phyloP scores from a whole-genome alignment of 495 filamentous ascomycete genomes.

The Hypoxylon cercidicola region DNA sequence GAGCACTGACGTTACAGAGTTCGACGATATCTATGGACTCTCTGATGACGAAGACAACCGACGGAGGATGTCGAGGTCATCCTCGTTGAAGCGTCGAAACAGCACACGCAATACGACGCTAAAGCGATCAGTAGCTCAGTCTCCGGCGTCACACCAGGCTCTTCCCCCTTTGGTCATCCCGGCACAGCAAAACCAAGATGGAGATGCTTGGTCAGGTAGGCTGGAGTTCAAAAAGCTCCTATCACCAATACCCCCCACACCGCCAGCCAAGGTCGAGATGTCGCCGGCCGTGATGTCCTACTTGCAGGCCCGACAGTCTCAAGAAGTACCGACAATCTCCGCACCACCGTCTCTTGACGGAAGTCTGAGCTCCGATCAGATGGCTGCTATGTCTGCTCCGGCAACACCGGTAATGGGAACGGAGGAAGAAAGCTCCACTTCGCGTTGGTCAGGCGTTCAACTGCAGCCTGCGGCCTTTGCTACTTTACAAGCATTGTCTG shows the following conservation, averaged over 20 bases:
- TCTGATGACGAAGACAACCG: slow-evolving; percentile 68
- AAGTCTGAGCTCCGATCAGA: slow-evolving; percentile 84
- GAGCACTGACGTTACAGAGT: slow-evolving; percentile 69
- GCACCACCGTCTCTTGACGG: slow-evolving; percentile 90
- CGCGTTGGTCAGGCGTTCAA: slow-evolving; percentile 71
- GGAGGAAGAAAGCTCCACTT: slow-evolving; percentile 59
- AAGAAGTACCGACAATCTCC: slow-evolving; percentile 74
- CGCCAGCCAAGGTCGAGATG: slow-evolving; percentile 78
- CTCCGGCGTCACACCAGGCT: slow-evolving; percentile 51
- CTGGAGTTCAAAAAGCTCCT: slow-evolving; percentile 65
- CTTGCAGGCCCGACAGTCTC: slow-evolving; percentile 63
- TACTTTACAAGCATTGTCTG: slow-evolving; percentile 78
- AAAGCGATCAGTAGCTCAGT: slow-evolving; percentile 41
- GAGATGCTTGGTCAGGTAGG: slow-evolving; percentile 51
- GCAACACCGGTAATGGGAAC: slow-evolving; percentile 78
- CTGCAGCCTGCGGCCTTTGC: slow-evolving; percentile 81
- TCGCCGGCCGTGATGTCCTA: slow-evolving; percentile 77
- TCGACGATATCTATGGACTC: slow-evolving; percentile 88
- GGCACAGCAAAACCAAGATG: slow-evolving; percentile 37
- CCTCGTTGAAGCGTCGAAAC: slow-evolving; percentile 48
- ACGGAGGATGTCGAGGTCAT: slow-evolving; percentile 42
- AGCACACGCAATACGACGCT: slow-evolving; percentile 46
- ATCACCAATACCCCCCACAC: slow-evolving; percentile 81
- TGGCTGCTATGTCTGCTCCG: slow-evolving; percentile 80
- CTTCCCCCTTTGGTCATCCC: slow-evolving; percentile 82